These are phyloP conservation scores for Saccharum hybrid DNA, from an alignment of 202 grass and related monocot genomes.

Conservation along the genomic window DNA sequence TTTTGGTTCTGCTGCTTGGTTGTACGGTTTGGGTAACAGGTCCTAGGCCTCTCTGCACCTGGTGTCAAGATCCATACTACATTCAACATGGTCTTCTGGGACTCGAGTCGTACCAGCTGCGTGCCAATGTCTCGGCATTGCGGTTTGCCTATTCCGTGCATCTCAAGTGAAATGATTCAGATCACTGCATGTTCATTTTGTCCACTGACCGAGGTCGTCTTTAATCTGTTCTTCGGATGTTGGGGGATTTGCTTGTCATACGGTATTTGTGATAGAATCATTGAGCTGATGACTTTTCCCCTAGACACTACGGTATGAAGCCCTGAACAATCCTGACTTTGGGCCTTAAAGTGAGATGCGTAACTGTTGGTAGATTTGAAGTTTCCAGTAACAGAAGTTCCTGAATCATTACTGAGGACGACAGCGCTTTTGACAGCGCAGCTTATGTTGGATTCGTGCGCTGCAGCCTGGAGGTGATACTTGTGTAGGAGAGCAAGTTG, in stretches of 20 bases:
- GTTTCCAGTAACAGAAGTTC: constrained; percentile 6
- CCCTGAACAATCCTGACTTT: neutral
- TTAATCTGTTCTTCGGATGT: constrained; percentile 3
- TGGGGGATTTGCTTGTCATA: constrained; percentile 2
- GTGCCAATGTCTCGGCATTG: constrained; percentile 2
- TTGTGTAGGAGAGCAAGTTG: too few relatives aligned
- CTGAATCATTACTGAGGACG: neutral
- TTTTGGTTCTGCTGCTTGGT: constrained; percentile 24
- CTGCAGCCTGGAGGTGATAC: too few relatives aligned
- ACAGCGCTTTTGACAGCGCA: neutral
- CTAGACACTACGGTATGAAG: too few relatives aligned
- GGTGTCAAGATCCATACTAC: constrained; percentile 35
- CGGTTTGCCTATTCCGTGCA: neutral
- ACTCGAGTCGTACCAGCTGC: constrained; percentile 17
- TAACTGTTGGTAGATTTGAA: neutral
- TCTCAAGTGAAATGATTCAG: constrained; percentile 6
- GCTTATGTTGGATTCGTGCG: neutral
- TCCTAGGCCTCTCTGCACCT: neutral
- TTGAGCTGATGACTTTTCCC: too few relatives aligned
- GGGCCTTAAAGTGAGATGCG: neutral
- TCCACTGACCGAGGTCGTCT: neutral
- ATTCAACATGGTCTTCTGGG: constrained; percentile 37
- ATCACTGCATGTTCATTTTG: neutral
- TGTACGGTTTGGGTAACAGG: neutral
- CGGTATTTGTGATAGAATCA: neutral